These are phyloP conservation scores for Solanum bulbocastanum DNA, from an alignment of 257 asterid species.

Conservation along the genomic window DNA sequence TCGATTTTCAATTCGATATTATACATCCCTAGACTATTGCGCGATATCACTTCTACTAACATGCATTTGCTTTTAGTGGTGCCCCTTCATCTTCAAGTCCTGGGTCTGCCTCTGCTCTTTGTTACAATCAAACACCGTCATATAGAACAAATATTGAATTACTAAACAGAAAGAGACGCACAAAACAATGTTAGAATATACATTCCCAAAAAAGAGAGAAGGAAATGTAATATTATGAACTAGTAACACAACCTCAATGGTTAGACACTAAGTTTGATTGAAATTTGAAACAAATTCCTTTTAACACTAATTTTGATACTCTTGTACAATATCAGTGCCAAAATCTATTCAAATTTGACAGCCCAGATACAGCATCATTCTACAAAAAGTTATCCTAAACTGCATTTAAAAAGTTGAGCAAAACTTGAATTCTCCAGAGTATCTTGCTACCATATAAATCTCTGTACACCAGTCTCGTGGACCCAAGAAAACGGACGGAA, in stretches of 20 bases:
- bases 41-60: no score
- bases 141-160: no score
- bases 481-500: constrained; percentile 71
- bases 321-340: not conserved
- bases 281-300: not conserved
- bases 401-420: not conserved
- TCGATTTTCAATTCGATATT: no score
- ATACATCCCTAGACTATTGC: no score
- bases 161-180: no score
- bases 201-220: not conserved
- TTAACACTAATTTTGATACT: not conserved
- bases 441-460: constrained; percentile 70
- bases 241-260: not conserved
- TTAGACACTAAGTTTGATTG: not conserved
- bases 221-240: not conserved
- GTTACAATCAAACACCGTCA: not conserved
- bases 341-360: not conserved
- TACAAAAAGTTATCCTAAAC: not conserved
- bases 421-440: not conserved
- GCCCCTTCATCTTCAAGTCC: no score
- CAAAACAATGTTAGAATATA: no score
- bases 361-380: not conserved
- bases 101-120: not conserved
- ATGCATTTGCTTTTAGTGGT: not conserved
- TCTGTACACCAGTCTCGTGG: constrained; percentile 66